Evolutionary conservation across 495 filamentous ascomycete species (phyloP), one percentile per base, ranked within the genome.

Genomic region (Hypomontagnella submonticulosa): DNA sequence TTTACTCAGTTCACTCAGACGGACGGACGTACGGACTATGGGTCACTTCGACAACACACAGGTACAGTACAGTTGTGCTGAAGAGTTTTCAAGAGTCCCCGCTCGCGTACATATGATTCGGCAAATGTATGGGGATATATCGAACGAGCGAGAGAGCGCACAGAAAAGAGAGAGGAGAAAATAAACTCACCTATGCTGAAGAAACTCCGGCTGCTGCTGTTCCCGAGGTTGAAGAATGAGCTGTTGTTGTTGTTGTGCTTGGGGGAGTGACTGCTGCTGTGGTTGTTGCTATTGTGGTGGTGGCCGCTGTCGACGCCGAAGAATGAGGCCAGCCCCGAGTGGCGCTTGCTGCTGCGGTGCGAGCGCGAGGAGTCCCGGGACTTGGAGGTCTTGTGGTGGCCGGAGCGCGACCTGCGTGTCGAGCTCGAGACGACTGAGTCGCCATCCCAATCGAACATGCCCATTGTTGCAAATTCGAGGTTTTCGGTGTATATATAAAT

Each of bases 191-290:
- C 84, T 73, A 53, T 63, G 13, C 74, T 76, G 67, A 82, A 82
- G 73, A 81, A 77, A 52, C 77, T 80, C 54, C 76, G 63, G 18
- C 69, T 66, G 61, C 75, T 77, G 38, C 77, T 72, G 52, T 83
- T 81, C 20, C 76, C 72, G n/a, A 84, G 67, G 61, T 75, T 77
- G 73, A 86, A 86, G 73, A 86, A 79, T 12, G 83, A 84, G 12
- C 80, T 74, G 4, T 81, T 84, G 64, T 77, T 75, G 51, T 73
- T 76, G 65, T 77, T 52, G 65, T 77, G 52, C 41, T 74, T 75
- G 54, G 59, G 49, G 53, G 75, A 72, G 23, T 79, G 58, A 37
- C 70, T 61, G 67, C 71, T 68, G 9, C 34, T 34, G 41, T 27
- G 73, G 66, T 70, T 32, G 55, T 10, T 72, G 66, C 70, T 71